Evolutionary conservation across 371 early-diverging fungal species (phyloP), one percentile per base, ranked within the genome.

Genomic region (Homolaphlyctis polyrhiza): DNA sequence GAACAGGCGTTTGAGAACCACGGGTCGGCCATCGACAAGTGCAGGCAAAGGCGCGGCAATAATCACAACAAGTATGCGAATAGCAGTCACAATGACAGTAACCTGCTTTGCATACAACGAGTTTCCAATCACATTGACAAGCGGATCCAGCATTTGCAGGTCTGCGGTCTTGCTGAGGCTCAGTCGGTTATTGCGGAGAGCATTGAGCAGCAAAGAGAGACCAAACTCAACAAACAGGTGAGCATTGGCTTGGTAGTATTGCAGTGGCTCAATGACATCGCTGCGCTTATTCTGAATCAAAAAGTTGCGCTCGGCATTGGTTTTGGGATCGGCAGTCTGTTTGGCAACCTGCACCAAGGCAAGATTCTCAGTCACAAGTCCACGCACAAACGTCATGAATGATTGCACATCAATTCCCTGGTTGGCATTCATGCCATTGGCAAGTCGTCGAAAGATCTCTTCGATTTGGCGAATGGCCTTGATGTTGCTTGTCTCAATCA

Each of bases 151-250:
- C 71, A 93, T 79, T 0, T 76, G 68, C 35, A 86, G 52, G 49
- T 90, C 84, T 32, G 82, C 83, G 0, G 71, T 55, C 5, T 80
- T 71, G 6, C 71, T 72, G 3, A 71, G 28, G 65, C 86, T 80
- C 45, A 93, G 83, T 64, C 84, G 83, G 65, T 85, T 86, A 60
- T 86, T 83, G 60, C 81, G 84, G 49, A 93, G 68, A 0, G 87
- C 83, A 0, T 88, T 77, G 18, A 87, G 77, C 47, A 85, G 67
- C 23, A 96, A 75, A 29, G 83, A 79, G 21, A 97, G 72, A 3
- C 97, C 97, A 83, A 98, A 96, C 61, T 89, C 89, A 48, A 95
- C 90, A 73, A 98, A 95, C 16, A 89, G 80, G 68, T 94, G 87
- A 1, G 91, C 91, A 60, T 98, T 95, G 29, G 80, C 80, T 30